These are phyloP conservation scores for Sporothrix euskadiensis DNA, from an alignment of 2,329 filamentous ascomycete genomes.

Conservation along the genomic window DNA sequence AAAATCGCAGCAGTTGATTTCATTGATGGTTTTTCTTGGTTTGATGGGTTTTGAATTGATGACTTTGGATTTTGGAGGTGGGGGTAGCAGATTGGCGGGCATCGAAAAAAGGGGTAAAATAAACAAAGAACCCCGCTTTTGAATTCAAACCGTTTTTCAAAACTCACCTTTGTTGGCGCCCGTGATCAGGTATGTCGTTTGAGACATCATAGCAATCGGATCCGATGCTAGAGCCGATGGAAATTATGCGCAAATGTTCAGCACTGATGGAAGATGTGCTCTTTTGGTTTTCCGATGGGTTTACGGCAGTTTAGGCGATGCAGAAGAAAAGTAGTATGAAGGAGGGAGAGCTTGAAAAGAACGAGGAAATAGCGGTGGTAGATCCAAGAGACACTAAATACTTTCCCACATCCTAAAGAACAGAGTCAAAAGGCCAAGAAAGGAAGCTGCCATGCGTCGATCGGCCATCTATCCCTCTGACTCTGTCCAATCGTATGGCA, in stretches of 20 bases:
- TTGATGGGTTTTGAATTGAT: not conserved
- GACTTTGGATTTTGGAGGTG: not conserved
- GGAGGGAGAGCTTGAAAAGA: not conserved
- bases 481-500: conserved; percentile 18
- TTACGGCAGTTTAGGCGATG: too few relatives aligned
- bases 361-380: not conserved
- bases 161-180: conserved; percentile 38
- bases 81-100: not conserved
- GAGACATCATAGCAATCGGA: conserved; percentile 31
- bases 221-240: too few relatives aligned
- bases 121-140: conserved; percentile 12
- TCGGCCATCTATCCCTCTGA: not conserved
- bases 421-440: not conserved
- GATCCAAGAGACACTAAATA: not conserved
- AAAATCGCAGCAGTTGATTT: not conserved
- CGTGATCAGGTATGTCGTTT: conserved; percentile 38
- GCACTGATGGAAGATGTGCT: not conserved
- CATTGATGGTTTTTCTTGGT: not conserved
- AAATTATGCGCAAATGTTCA: not conserved
- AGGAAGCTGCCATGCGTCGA: not conserved
- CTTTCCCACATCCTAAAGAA: not conserved
- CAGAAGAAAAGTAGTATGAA: not conserved
- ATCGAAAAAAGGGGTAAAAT: conserved; percentile 11
- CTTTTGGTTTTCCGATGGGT: not conserved
- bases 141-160: not conserved